phyloP scores from a whole-genome alignment of 345 rosid species.

The Turritis glabra region DNA sequence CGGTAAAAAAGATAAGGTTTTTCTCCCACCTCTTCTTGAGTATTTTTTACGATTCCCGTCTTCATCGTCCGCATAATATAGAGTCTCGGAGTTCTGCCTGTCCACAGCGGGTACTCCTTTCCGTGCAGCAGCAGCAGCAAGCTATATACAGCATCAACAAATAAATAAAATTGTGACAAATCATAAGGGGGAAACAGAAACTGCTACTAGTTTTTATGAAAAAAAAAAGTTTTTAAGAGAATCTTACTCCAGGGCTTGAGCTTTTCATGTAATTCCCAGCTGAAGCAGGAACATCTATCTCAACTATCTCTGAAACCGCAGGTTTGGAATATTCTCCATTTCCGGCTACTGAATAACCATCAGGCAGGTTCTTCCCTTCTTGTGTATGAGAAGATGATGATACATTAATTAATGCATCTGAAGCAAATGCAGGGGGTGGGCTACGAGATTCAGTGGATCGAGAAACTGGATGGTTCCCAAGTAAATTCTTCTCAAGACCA shows the following conservation, averaged over 20 bases:
- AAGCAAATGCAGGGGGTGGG: conserved; percentile 80
- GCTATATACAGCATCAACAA: conserved; percentile 49
- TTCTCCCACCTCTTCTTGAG: conserved; percentile 73
- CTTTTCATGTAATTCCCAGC: conserved; percentile 65
- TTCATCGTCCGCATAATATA: conserved; percentile 93
- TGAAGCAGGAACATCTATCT: conserved; percentile 79
- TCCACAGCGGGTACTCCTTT: conserved; percentile 72
- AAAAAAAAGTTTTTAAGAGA: conserved; percentile 5
- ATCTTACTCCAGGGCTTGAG: conserved; percentile 81
- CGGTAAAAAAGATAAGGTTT: not conserved
- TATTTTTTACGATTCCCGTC: conserved; percentile 84
- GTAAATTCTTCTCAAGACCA: conserved; percentile 81
- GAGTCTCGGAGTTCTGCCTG: conserved; percentile 73
- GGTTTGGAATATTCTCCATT: conserved; percentile 53
- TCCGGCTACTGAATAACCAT: conserved; percentile 45
- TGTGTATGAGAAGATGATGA: conserved; percentile 47
- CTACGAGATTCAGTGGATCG: conserved; percentile 53
- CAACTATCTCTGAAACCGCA: conserved; percentile 73
- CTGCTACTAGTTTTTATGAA: conserved; percentile 1
- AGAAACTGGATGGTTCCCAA: conserved; percentile 86
- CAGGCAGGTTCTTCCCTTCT: conserved; percentile 45
- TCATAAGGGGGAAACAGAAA: not conserved
- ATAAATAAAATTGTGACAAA: not conserved
- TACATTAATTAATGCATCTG: conserved; percentile 58
- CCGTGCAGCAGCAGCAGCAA: conserved; percentile 85